Evolutionary conservation across 106 monocot genomes (phyloP).

Genomic region (Triglochin maritima): DNA sequence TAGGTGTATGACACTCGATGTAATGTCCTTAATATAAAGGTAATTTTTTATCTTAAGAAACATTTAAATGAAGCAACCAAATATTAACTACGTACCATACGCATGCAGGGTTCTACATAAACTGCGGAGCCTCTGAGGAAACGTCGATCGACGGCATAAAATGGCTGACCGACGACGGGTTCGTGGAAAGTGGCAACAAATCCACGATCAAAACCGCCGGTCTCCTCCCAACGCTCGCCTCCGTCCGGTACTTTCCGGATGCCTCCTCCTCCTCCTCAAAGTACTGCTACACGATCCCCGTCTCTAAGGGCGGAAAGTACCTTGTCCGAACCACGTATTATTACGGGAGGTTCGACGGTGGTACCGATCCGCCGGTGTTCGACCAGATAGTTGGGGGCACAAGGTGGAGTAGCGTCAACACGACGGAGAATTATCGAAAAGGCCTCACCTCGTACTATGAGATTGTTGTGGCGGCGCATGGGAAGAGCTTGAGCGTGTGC

Average conservation of each 20-base stretch:
- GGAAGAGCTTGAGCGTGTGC: constrained; percentile 68
- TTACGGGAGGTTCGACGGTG: constrained; percentile 84
- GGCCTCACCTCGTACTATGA: constrained; percentile 66
- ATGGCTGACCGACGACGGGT: constrained; percentile 71
- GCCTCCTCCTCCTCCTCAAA: constrained; percentile 27
- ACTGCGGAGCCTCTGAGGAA: constrained; percentile 50
- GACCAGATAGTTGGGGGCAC: constrained; percentile 78
- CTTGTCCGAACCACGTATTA: constrained; percentile 73
- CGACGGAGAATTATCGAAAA: constrained; percentile 34
- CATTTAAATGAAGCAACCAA: neutral
- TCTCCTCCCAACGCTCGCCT: constrained; percentile 31
- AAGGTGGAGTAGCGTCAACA: constrained; percentile 73
- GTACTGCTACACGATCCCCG: constrained; percentile 69
- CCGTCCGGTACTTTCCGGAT: constrained; percentile 76
- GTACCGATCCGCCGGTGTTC: constrained; percentile 52
- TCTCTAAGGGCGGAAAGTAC: constrained; percentile 37
- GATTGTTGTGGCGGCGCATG: constrained; percentile 27
- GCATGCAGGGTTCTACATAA: constrained; percentile 48
- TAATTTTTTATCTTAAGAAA: neutral
- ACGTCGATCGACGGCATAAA: constrained; percentile 22
- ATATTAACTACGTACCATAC: neutral
- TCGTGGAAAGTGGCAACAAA: constrained; percentile 46
- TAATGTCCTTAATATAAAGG: neutral
- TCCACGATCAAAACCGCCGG: constrained; percentile 29
- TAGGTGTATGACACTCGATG: neutral